phyloP scores from a whole-genome alignment of 2,329 filamentous ascomycete species.

The Ophiocordyceps australis region DNA sequence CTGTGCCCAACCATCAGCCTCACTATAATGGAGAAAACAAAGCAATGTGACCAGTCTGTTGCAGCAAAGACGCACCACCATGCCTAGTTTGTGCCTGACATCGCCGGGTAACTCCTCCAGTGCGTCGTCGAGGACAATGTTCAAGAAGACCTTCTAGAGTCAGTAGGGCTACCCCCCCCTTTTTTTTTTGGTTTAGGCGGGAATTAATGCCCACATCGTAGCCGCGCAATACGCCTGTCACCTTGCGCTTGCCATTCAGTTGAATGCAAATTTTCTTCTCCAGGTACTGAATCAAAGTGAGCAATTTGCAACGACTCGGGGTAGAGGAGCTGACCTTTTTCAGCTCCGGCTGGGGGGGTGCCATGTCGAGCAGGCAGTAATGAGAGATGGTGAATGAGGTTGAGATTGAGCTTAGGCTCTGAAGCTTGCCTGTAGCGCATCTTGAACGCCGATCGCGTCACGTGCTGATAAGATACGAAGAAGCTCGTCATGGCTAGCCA shows the following conservation, averaged over 20 bases:
- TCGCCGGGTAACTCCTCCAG: slow-evolving; percentile 86
- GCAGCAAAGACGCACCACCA: slow-evolving; percentile 50
- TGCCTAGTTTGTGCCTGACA: slow-evolving; percentile 79
- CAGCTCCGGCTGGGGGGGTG: slow-evolving; percentile 95
- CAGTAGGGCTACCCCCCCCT: background rate
- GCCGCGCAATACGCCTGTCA: slow-evolving; percentile 81
- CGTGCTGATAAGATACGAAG: slow-evolving; percentile 32
- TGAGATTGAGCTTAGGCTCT: no score
- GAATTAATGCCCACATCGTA: slow-evolving; percentile 58
- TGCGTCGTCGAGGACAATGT: slow-evolving; percentile 93
- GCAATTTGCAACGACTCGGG: background rate
- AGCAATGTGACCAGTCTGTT: background rate
- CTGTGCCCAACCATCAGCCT: slow-evolving; percentile 19
- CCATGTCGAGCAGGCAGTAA: slow-evolving; percentile 45
- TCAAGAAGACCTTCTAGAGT: slow-evolving; percentile 67
- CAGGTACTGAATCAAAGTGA: slow-evolving; percentile 53
- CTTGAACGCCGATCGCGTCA: no score
- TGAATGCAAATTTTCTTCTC: slow-evolving; percentile 98
- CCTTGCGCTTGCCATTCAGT: slow-evolving; percentile 92
- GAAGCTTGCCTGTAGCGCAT: no score
- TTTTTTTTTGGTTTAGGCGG: background rate
- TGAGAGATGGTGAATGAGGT: background rate
- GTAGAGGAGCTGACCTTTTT: slow-evolving; percentile 58
- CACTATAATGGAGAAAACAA: background rate
- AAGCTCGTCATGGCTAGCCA: slow-evolving; percentile 1